Evolutionary conservation across 2,329 filamentous ascomycete species (phyloP), one percentile per base, ranked within the genome.

Genomic region (Penicillium sp.): DNA sequence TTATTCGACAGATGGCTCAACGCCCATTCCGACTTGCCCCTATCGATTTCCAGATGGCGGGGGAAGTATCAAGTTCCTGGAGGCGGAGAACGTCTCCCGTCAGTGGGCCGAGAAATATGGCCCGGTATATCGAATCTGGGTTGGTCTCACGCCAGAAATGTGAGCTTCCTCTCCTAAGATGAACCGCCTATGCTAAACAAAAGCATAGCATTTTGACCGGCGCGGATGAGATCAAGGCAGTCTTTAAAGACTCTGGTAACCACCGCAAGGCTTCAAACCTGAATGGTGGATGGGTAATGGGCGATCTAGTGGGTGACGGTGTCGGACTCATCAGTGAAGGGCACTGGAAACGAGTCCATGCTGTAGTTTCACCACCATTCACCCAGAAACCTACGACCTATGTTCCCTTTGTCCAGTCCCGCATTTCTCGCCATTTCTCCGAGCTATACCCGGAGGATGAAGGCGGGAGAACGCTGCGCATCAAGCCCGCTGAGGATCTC

Each of bases 201-300:
- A n/a, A 4, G 35, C 1, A 25, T 45, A 77, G 72, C 13, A 73
- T 78, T 2, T 46, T 78, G 6, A 73, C 69, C 0, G 39, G 60
- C 6, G 68, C 75, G 3, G 60, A 68, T 4, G 61, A 78, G 48
- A 50, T 79, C 0, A 52, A 72, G 56, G 55, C 57, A 0, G 66
- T 78, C 6, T 79, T 77, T 58, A 67, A 64, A 32, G 78, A 80
- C 57, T 80, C 78, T 0, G 67, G 79, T 51, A 69, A 62, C 38
- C 77, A 80, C 58, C 40, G 54, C 21, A 79, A 80, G 58, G 77
- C 75, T 2, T 37, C 54, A 3, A 68, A 71, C 53, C 78, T 77
- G 54, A 68, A 80, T 56, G 68, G 71, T 0, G 78, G 78, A 1
- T 75, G 64, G n/a, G 53, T 73, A 1, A 61, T 79, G 63, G 60